phyloP scores from a whole-genome alignment of 148 eudicot genomes.

The Rhododendron ovatum region DNA sequence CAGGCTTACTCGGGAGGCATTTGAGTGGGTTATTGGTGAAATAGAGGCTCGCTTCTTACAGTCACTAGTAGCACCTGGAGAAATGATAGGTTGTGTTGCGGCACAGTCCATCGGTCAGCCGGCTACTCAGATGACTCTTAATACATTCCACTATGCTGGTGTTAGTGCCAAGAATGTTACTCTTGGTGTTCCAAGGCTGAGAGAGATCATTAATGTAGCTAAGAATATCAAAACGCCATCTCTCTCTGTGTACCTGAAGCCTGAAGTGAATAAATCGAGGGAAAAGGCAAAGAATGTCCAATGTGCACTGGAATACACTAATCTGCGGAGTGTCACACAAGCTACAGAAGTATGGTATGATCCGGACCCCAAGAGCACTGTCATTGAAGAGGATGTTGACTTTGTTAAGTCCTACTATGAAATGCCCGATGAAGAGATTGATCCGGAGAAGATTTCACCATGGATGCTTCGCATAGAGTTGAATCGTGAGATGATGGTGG shows the following conservation, averaged over 20 bases:
- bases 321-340: conserved; percentile 92
- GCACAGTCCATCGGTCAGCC: conserved; percentile 99
- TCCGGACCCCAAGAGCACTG: conserved; percentile 88
- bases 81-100: conserved; percentile 98
- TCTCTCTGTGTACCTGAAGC: conserved; percentile 80
- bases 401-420: conserved; percentile 92
- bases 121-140: conserved; percentile 97
- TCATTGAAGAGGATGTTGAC: conserved; percentile 87
- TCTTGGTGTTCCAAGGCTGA: conserved; percentile 94
- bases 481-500: conserved; percentile 98
- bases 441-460: conserved; percentile 83
- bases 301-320: conserved; percentile 87
- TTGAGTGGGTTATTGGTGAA: conserved; percentile 97
- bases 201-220: conserved; percentile 95
- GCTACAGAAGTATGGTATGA: conserved; percentile 99
- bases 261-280: conserved; percentile 63
- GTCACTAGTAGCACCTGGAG: conserved; percentile 96
- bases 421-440: conserved; percentile 96
- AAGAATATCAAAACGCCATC: conserved; percentile 98
- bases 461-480: conserved; percentile 96
- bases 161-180: conserved; percentile 99
- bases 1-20: conserved; percentile 86
- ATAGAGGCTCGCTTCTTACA: conserved; percentile 93
- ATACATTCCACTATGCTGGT: conserved; percentile 99
- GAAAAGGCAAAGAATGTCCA: conserved; percentile 90